phyloP scores from a whole-genome alignment of 257 asterid genomes.

The Cynanchum wilfordii region DNA sequence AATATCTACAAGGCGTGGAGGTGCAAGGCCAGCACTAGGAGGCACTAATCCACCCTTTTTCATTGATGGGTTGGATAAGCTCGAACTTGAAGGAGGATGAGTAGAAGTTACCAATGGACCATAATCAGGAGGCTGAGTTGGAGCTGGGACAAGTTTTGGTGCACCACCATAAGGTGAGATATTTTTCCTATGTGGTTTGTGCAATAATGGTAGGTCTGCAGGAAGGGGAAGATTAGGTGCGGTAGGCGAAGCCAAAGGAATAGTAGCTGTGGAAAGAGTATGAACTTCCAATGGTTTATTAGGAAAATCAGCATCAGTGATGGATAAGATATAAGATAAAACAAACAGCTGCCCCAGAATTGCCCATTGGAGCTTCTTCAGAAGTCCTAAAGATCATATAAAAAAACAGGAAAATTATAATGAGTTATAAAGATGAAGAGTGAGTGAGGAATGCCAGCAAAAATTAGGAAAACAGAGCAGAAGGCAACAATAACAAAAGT shows the following conservation, averaged over 20 bases:
- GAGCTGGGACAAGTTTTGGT: slow-evolving; percentile 31
- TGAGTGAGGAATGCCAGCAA: background rate
- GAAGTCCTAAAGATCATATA: slow-evolving; percentile 42
- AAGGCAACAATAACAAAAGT: background rate
- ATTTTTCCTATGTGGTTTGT: slow-evolving; percentile 27
- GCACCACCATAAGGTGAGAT: slow-evolving; percentile 35
- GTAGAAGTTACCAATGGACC: slow-evolving; percentile 52
- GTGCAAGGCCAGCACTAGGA: slow-evolving; percentile 37
- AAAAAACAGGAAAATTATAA: background rate
- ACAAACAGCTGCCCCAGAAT: slow-evolving; percentile 40
- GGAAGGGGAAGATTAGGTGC: slow-evolving; percentile 39
- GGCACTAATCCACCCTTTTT: slow-evolving; percentile 43
- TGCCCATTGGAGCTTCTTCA: slow-evolving; percentile 35
- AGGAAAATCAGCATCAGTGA: slow-evolving; percentile 36
- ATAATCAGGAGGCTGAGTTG: slow-evolving; percentile 44
- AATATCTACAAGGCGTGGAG: slow-evolving; percentile 37
- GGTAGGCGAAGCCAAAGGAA: slow-evolving; percentile 29
- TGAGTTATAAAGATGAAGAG: slow-evolving; percentile 2
- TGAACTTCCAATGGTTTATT: slow-evolving; percentile 31
- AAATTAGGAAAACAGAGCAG: background rate
- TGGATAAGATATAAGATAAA: slow-evolving; percentile 35
- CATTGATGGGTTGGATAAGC: slow-evolving; percentile 47
- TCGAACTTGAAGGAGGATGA: slow-evolving; percentile 52
- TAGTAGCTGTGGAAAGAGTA: slow-evolving; percentile 27
- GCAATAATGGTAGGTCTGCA: slow-evolving; percentile 32